Base-by-base conservation (phyloP, 2,329 filamentous ascomycete genomes). In the Alternaria incomplexa region DNA sequence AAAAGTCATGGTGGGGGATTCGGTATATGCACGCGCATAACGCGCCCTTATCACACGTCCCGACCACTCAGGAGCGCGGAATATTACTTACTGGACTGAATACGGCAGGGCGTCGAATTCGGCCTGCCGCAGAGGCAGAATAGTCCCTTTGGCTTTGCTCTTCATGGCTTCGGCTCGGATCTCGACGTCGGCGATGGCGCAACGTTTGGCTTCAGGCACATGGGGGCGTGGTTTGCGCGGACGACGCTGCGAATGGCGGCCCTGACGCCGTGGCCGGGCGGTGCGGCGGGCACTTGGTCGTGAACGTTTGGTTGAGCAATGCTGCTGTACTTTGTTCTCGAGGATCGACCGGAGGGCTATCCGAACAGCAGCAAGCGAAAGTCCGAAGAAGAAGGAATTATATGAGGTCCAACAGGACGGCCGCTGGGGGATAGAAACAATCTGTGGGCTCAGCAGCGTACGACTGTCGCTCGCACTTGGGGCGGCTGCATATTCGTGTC, bases 71-170 rank as follows among this genome's bases (percentile, higher is more conserved):
- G 52, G 51, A 20, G 43, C 45, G 47, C 30, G 9, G 25, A 36
- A 52, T 44, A 44, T 20, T 15, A 81, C 81, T 73, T 77, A 83
- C 82, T 81, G 79, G 54, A 84, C 76, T 60, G 81, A 80, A 67
- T 73, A 56, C 20, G 82, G 82, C 64, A 84, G 74, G 36, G 77
- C 71, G 53, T 80, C 77, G 70, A 79, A 83, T 59, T 83, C 80
- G 60, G 79, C 77, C 66, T 79, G 74, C 61, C 73, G 73, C 56
- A 79, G 67, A 53, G 69, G 67, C 68, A 74, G 63, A 52, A 64
- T 59, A 36, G 63, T 55, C 40, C 61, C 63, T 65, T 62, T 75
- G 55, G 62, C 61, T 68, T 67, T 77, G 56, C 62, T 72, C 64
- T 59, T 72, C 75, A 79, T 79, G 69, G 71, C 67, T 59, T 40